Base-by-base conservation (phyloP, 2,329 filamentous ascomycete species). In the Ceratocystis alfenasii region DNA sequence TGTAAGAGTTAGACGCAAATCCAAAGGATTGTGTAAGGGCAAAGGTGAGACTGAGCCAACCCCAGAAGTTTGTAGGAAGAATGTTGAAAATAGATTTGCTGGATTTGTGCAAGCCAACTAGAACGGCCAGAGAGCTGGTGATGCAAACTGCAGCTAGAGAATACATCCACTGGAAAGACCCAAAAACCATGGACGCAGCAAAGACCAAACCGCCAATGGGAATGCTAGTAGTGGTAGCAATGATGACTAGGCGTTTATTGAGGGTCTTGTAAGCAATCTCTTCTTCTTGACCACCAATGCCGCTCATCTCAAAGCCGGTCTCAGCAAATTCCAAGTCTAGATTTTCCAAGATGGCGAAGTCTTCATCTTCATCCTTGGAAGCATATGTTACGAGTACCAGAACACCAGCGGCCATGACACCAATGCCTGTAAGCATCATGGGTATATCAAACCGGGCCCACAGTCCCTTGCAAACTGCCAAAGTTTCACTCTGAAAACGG, bases 1-100 rank as follows among this genome's bases (percentile, higher is more conserved):
- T 97, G 76, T 92, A 99, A 0, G 94, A 99, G 76, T 99, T 99
- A 2, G 94, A 94, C 0, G 93, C 93, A 74, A 97, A 99, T 6
- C 94, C 93, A 63, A 89, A 79, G n/a, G 91, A 95, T 72, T 96
- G 90, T 68, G 88, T 85, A n/a, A 91, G 74, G 0, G 91, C 91
- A 70, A 95, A 90, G 15, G 92, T 74, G 30, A 90, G 78, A 5
- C 90, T 87, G 67, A 95, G 78, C 86, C 89, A 93, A n/a, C 90
- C 88, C 92, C 93, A 99, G 65, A 92, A 77, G 0, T 84, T 88
- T n/a, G 76, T 83, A 0, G 91, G 92, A 8, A 90, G 70, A 45
- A 89, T 73, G 68, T 81, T 81, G 41, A 74, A 69, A 20, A 84
- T 66, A 8, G 74, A 76, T 70, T 78, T 79, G 44, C 78, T 76